Evolutionary conservation across 208 protist species (phyloP).

Genomic region (Entamoeba histolytica): DNA sequence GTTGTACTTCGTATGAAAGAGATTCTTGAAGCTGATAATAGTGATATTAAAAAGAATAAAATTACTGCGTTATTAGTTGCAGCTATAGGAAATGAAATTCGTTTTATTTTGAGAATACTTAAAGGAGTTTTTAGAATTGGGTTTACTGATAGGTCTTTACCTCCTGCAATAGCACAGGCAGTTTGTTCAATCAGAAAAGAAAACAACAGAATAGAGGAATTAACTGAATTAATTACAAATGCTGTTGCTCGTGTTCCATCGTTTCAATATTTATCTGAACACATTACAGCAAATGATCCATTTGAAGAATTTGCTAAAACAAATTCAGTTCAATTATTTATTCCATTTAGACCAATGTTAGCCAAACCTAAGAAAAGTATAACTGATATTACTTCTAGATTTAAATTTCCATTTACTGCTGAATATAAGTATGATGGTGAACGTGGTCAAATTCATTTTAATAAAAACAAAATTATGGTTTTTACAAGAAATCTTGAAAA

Average conservation of each 20-base stretch:
- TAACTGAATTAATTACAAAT: neutral
- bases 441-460: slow-evolving; percentile 71
- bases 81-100: slow-evolving; percentile 59
- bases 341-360: slow-evolving; percentile 92
- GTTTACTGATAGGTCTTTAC: slow-evolving; percentile 71
- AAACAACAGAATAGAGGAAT: neutral
- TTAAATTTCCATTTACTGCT: slow-evolving; percentile 66
- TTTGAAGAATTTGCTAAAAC: neutral
- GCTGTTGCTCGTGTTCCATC: neutral
- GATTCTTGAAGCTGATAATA: neutral
- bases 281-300: neutral
- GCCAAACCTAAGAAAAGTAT: slow-evolving; percentile 83
- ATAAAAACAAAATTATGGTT: slow-evolving; percentile 51
- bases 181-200: neutral
- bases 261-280: neutral
- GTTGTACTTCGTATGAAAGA: slow-evolving; percentile 61
- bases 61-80: slow-evolving; percentile 70
- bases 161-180: slow-evolving; percentile 70
- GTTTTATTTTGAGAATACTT: slow-evolving; percentile 73
- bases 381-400: slow-evolving; percentile 41
- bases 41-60: slow-evolving; percentile 25
- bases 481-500: slow-evolving; percentile 90
- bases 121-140: slow-evolving; percentile 87
- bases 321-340: slow-evolving; percentile 16
- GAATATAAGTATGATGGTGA: slow-evolving; percentile 99